Evolutionary conservation across 768 basidiomycete species (phyloP), one percentile per base, ranked within the genome.

Genomic region (Pholiota microspora): DNA sequence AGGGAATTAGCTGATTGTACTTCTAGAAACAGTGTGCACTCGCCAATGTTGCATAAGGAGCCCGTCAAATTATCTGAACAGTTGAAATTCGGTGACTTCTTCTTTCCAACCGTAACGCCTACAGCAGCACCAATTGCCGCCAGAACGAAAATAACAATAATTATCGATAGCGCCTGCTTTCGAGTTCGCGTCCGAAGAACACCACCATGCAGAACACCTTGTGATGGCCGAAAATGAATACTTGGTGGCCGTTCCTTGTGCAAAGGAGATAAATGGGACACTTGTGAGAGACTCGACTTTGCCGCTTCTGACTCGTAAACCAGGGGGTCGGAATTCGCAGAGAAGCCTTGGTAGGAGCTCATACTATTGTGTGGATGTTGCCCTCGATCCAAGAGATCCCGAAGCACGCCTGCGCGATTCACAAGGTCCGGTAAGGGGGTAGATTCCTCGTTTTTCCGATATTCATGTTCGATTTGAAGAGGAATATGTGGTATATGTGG

Each of bases 11-110:
- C n/a, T n/a, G n/a, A n/a, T n/a, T n/a, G n/a, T n/a, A n/a, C n/a
- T n/a, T n/a, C n/a, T n/a, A n/a, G n/a, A n/a, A n/a, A n/a, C n/a
- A n/a, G n/a, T n/a, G n/a, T n/a, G 38, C 3, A 72, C 81, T 62
- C 59, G 85, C 86, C 75, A 21, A 88, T 70, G 63, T 77, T 76
- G 64, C 86, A 88, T 10, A 70, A 61, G 15, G 70, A 69, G 18
- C 86, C 85, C 3, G 77, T 75, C 7, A 77, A 54, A 54, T 77
- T 74, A 15, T 66, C 73, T 7, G 73, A 42, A 59, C 82, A 85
- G 21, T 59, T 64, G 45, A 63, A 52, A 7, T 57, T 54, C 13
- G 46, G n/a, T 12, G 38, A 28, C 40, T 62, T 63, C 54, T 59
- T 58, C 47, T 53, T 69, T 48, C 67, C 69, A 12, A 75, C 62